Evolutionary conservation across 1,139 yeast genomes (phyloP).

Genomic region (Debaryomyces subglobosus): DNA sequence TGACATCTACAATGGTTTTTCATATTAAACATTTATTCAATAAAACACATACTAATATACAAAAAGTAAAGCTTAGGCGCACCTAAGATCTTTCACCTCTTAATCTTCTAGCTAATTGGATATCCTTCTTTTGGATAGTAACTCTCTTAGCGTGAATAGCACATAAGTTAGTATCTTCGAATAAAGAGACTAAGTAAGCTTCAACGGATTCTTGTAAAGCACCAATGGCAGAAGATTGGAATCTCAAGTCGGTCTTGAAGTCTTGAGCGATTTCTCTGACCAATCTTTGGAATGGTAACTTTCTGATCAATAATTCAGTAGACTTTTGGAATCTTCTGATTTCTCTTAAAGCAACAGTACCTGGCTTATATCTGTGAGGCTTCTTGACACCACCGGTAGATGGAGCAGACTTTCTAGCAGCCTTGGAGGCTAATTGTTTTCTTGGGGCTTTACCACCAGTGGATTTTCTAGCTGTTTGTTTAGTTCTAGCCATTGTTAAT

Average conservation of each 20-base stretch:
- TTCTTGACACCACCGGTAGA: slow-evolving; percentile 99
- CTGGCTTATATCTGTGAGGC: slow-evolving; percentile 99
- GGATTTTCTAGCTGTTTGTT: slow-evolving; percentile 98
- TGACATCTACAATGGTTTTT: not conserved
- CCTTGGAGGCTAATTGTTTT: slow-evolving; percentile 98
- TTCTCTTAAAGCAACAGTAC: slow-evolving; percentile 99
- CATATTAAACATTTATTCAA: slow-evolving; percentile 9
- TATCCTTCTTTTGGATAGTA: slow-evolving; percentile 98
- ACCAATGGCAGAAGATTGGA: slow-evolving; percentile 98
- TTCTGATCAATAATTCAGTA: slow-evolving; percentile 95
- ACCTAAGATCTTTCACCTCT: slow-evolving; percentile 90
- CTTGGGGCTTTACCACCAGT: slow-evolving; percentile 99
- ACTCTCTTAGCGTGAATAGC: slow-evolving; percentile 99
- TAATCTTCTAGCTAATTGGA: slow-evolving; percentile 98
- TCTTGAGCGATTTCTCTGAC: slow-evolving; percentile 98
- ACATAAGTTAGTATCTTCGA: slow-evolving; percentile 97
- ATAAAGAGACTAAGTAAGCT: slow-evolving; percentile 88
- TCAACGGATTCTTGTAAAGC: slow-evolving; percentile 99
- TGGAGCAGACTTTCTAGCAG: slow-evolving; percentile 98
- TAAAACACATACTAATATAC: slow-evolving; percentile 16
- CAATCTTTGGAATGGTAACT: slow-evolving; percentile 98
- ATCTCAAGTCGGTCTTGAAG: slow-evolving; percentile 96
- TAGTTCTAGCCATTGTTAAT: slow-evolving; percentile 89
- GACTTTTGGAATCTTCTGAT: slow-evolving; percentile 99
- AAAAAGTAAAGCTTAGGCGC: slow-evolving; percentile 10